Evolutionary conservation across 2,329 filamentous ascomycete genomes (phyloP).

Genomic region (Paraphoma chrysanthemicola): DNA sequence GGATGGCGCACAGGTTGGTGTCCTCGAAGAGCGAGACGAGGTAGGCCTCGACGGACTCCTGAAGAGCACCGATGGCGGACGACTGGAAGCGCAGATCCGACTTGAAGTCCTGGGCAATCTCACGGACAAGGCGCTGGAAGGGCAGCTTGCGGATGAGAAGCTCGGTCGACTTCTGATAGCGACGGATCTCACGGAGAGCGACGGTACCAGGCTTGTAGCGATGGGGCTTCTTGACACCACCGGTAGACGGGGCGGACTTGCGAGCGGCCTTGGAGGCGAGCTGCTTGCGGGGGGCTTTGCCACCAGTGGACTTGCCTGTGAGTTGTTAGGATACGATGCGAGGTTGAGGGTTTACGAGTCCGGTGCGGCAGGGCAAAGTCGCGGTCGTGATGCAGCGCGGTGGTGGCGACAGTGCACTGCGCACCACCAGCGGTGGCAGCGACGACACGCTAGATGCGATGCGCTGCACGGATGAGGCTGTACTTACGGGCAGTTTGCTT

Average conservation of each 20-base stretch:
- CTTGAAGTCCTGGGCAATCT: slow-evolving; percentile 72
- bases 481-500: slow-evolving; percentile 65
- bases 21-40: slow-evolving; percentile 98
- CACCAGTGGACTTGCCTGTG: slow-evolving; percentile 75
- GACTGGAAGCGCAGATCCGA: slow-evolving; percentile 91
- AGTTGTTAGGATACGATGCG: slow-evolving; percentile 39
- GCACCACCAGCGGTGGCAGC: slow-evolving; percentile 21
- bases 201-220: slow-evolving; percentile 70
- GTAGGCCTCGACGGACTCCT: slow-evolving; percentile 99
- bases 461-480: slow-evolving; percentile 12
- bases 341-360: slow-evolving; percentile 3
- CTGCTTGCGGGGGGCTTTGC: slow-evolving; percentile 86
- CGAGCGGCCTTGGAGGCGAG: slow-evolving; percentile 98
- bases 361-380: slow-evolving; percentile 14
- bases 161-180: slow-evolving; percentile 88
- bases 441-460: slow-evolving; percentile 28
- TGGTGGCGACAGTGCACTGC: slow-evolving; percentile 16
- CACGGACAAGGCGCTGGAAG: slow-evolving; percentile 79
- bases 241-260: slow-evolving; percentile 97
- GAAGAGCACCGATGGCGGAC: slow-evolving; percentile 93
- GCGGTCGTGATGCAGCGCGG: slow-evolving; percentile 15
- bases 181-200: slow-evolving; percentile 88
- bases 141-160: slow-evolving; percentile 82
- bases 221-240: slow-evolving; percentile 67
- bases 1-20: slow-evolving; percentile 97